A percentile compares a stretch with the other conserved stretches of the same genome.
phyloP scores from a whole-genome alignment of 2,329 filamentous ascomycete genomes.

The Fusarium sambucinum region DNA sequence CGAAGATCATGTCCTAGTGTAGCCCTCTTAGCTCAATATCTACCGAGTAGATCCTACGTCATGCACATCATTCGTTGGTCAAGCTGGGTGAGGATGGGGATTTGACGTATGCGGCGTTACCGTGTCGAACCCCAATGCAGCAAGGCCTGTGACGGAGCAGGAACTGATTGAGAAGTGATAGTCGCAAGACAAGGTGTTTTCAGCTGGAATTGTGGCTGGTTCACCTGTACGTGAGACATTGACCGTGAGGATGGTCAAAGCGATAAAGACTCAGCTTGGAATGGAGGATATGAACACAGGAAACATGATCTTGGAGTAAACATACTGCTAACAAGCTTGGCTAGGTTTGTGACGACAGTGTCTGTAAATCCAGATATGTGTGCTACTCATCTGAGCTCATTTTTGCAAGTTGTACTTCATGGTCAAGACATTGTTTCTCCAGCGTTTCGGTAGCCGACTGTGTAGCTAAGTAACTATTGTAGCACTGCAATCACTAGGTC shows the following conservation, averaged over 20 bases:
- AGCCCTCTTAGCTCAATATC: conserved; percentile 6
- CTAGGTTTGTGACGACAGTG: neutral
- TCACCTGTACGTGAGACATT: neutral
- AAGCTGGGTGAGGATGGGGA: no score
- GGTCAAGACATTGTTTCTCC: neutral
- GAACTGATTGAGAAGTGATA: neutral
- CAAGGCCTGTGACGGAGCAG: conserved; percentile 1
- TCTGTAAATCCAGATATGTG: neutral
- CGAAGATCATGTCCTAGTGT: conserved; percentile 15
- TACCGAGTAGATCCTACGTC: conserved; percentile 26
- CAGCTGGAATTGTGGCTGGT: neutral
- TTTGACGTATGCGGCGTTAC: conserved; percentile 22
- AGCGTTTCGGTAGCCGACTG: neutral
- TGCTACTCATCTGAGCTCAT: neutral
- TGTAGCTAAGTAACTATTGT: neutral
- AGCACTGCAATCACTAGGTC: neutral
- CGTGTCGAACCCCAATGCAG: neutral
- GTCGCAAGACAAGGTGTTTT: neutral
- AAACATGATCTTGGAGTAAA: neutral
- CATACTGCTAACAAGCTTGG: neutral
- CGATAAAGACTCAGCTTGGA: neutral
- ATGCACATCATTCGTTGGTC: neutral
- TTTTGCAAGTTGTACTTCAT: neutral
- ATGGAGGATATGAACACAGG: neutral
- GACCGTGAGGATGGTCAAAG: no score